A percentile compares a stretch with the other conserved stretches of the same genome.
phyloP scores from a whole-genome alignment of 768 basidiomycete species.

The Russula griseocarnosa region DNA sequence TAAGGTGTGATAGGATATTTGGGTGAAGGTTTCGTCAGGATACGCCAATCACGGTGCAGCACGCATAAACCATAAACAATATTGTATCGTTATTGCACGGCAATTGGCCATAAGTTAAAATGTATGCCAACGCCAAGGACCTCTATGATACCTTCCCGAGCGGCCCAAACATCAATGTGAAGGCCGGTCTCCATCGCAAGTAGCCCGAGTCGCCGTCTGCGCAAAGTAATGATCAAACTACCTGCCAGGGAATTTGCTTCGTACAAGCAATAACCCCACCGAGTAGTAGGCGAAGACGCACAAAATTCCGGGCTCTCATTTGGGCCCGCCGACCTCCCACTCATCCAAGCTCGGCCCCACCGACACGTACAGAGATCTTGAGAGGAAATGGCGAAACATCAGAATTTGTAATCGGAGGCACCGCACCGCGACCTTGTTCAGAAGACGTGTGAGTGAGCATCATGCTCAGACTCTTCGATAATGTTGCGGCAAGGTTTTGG shows the following conservation, averaged over 20 bases:
- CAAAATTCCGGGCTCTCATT: too few relatives aligned
- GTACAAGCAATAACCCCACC: neutral
- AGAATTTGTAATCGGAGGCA: constrained; percentile 74
- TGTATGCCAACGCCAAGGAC: neutral
- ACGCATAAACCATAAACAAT: too few relatives aligned
- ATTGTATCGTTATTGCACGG: too few relatives aligned
- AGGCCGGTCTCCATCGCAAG: neutral
- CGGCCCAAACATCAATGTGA: neutral
- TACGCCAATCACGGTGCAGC: too few relatives aligned
- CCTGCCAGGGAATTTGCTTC: neutral
- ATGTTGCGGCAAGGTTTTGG: constrained; percentile 51
- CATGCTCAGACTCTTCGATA: constrained; percentile 61
- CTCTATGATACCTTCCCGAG: neutral
- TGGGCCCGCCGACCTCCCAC: neutral
- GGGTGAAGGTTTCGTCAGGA: too few relatives aligned
- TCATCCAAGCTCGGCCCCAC: constrained; percentile 56
- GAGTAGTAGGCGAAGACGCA: neutral
- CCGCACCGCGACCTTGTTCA: constrained; percentile 65
- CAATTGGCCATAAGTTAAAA: neutral
- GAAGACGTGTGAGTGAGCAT: constrained; percentile 79
- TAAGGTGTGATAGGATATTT: too few relatives aligned
- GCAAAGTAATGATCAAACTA: neutral
- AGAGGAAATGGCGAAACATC: constrained; percentile 77
- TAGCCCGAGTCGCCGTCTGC: neutral
- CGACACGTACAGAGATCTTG: constrained; percentile 62